Percentiles rank a stretch among this genome's conserved stretches.
phyloP scores from a whole-genome alignment of 495 filamentous ascomycete genomes.

The Astrothelium macrocarpum region DNA sequence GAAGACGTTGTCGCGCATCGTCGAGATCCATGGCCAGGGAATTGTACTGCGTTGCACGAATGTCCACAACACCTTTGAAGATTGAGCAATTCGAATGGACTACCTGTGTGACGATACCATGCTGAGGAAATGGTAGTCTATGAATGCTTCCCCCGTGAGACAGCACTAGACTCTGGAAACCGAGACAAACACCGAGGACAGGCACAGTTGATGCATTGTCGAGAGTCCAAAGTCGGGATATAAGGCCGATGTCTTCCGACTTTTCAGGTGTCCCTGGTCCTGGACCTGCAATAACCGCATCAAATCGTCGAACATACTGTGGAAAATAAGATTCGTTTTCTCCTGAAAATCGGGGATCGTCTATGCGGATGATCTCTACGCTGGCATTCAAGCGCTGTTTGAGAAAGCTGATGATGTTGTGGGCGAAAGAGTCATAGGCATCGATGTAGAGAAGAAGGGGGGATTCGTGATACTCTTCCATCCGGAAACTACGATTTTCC shows the following conservation, averaged over 20 bases:
- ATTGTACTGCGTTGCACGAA: conserved; percentile 78
- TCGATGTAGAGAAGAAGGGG: conserved; percentile 68
- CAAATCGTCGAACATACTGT: conserved; percentile 49
- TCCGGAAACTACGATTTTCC: not conserved
- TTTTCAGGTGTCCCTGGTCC: conserved; percentile 53
- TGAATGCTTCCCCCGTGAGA: conserved; percentile 56
- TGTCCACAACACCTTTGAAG: conserved; percentile 34
- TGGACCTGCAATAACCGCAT: conserved; percentile 71
- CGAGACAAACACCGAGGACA: conserved; percentile 82
- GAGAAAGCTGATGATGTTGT: conserved; percentile 80
- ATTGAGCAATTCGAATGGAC: conserved; percentile 42
- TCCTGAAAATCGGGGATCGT: conserved; percentile 17
- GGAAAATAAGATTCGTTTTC: conserved; percentile 14
- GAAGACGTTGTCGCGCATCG: conserved; percentile 32
- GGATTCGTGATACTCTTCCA: not conserved
- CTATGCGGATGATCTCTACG: conserved; percentile 53
- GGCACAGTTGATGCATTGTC: conserved; percentile 50
- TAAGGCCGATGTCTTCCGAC: conserved; percentile 66
- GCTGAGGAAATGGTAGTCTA: conserved; percentile 56
- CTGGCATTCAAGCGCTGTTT: conserved; percentile 51
- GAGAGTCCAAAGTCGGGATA: conserved; percentile 67
- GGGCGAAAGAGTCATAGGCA: conserved; percentile 90
- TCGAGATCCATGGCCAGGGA: conserved; percentile 54
- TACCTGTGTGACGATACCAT: conserved; percentile 67
- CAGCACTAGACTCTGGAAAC: conserved; percentile 74